Evolutionary conservation across 768 basidiomycete genomes (phyloP).

Genomic region (Tremella mesenterica): DNA sequence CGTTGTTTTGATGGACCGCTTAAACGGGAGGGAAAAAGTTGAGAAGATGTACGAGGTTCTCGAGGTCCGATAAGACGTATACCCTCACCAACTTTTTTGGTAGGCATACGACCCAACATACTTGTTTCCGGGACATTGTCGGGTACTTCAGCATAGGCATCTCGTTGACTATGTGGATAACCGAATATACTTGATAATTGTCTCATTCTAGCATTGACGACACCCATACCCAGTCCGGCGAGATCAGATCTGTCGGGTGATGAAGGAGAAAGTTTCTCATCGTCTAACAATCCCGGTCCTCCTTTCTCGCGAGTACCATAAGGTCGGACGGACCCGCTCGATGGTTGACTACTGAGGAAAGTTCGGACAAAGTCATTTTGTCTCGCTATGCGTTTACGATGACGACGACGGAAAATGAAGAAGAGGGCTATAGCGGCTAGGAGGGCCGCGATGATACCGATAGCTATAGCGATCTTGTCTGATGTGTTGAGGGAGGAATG

Average conservation of each 20-base stretch:
- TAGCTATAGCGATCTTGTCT: constrained; percentile 52
- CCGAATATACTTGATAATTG: constrained; percentile 12
- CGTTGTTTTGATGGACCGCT: background rate
- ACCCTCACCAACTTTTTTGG: constrained; percentile 28
- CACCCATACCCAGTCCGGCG: constrained; percentile 24
- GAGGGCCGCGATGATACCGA: constrained; percentile 54
- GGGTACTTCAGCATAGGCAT: constrained; percentile 9
- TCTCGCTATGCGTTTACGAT: constrained; percentile 1
- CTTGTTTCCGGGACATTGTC: constrained; percentile 6
- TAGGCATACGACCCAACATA: constrained; percentile 15
- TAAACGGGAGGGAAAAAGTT: background rate
- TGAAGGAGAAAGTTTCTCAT: background rate
- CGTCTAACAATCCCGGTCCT: constrained; percentile 19
- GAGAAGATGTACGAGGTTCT: constrained; percentile 32
- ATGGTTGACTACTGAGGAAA: background rate
- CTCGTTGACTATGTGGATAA: background rate
- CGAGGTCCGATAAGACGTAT: constrained; percentile 46
- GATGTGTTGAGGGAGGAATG: background rate
- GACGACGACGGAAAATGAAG: background rate
- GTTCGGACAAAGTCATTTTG: background rate
- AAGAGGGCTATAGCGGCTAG: constrained; percentile 48
- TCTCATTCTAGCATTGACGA: constrained; percentile 19
- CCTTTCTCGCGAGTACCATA: constrained; percentile 23
- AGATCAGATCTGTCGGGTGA: background rate
- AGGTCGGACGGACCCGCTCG: constrained; percentile 4